Percentiles rank a stretch among this genome's conserved stretches.
Evolutionary conservation across 2,329 filamentous ascomycete genomes (phyloP).

Genomic region (Lasiodiplodia citricola): DNA sequence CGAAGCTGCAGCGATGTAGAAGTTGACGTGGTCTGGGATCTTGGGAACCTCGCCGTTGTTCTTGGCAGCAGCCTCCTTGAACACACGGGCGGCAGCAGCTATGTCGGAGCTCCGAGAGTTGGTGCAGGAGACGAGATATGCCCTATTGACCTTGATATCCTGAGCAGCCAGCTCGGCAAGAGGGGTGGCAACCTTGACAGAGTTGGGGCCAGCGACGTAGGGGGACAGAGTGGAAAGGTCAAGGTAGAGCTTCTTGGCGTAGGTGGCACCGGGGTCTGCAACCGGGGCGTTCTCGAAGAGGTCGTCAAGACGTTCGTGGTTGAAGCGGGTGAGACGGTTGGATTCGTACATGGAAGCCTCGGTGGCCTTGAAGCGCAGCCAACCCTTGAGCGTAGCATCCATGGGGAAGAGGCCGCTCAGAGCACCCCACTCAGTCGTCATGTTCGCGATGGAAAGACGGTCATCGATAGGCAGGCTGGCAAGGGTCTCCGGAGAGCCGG

Average conservation of each 20-base stretch:
- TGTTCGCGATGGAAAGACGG: constrained; percentile 76
- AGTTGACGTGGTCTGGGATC: constrained; percentile 75
- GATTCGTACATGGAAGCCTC: constrained; percentile 65
- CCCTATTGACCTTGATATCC: constrained; percentile 79
- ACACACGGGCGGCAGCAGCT: constrained; percentile 80
- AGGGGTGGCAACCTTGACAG: constrained; percentile 84
- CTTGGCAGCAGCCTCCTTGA: constrained; percentile 71
- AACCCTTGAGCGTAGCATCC: constrained; percentile 71
- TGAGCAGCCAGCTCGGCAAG: constrained; percentile 73
- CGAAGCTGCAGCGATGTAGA: constrained; percentile 91
- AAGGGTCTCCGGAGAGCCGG: constrained; percentile 79
- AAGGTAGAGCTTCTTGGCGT: constrained; percentile 82
- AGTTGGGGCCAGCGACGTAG: constrained; percentile 86
- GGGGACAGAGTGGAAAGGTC: constrained; percentile 84
- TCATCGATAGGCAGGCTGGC: constrained; percentile 73
- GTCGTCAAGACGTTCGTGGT: constrained; percentile 74
- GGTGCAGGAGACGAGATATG: constrained; percentile 89
- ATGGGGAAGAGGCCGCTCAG: constrained; percentile 80
- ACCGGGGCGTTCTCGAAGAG: constrained; percentile 69
- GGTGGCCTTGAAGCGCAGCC: constrained; percentile 80
- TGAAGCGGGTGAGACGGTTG: constrained; percentile 65
- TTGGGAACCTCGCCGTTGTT: constrained; percentile 68
- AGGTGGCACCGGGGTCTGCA: constrained; percentile 78
- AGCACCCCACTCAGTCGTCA: constrained; percentile 83
- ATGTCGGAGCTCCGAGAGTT: constrained; percentile 84